These are phyloP conservation scores for Lichtheimia ramosa DNA, from an alignment of 371 early-diverging fungal genomes.

Conservation along the genomic window DNA sequence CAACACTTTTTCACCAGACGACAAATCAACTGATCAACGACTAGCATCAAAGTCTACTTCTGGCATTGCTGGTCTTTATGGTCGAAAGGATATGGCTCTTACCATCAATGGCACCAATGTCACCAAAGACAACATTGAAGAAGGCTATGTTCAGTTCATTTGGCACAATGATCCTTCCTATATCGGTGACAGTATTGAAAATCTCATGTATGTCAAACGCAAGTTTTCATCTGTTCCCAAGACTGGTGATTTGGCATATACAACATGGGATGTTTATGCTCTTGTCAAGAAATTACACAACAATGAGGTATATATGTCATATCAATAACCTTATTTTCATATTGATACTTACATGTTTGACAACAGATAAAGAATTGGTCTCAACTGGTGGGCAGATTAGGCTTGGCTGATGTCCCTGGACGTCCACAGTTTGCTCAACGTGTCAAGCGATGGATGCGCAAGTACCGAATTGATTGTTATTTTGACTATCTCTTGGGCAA, in stretches of 20 bases:
- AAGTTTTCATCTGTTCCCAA: constrained; percentile 46
- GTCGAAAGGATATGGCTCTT: background rate
- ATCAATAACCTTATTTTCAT: background rate
- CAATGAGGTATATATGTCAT: constrained; percentile 35
- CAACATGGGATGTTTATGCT: constrained; percentile 48
- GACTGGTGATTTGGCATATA: constrained; percentile 45
- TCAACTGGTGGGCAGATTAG: constrained; percentile 48
- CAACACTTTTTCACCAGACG: too few species aligned
- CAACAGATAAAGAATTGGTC: constrained; percentile 53
- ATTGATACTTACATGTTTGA: too few species aligned
- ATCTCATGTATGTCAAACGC: constrained; percentile 38
- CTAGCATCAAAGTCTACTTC: background rate
- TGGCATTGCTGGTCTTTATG: background rate
- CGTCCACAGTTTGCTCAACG: constrained; percentile 53
- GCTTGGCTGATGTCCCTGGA: constrained; percentile 40
- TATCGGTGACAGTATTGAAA: constrained; percentile 40
- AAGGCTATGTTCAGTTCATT: constrained; percentile 50
- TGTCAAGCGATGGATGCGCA: constrained; percentile 53
- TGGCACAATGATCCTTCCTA: constrained; percentile 36
- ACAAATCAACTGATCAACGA: background rate
- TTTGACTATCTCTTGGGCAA: constrained; percentile 52
- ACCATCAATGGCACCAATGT: constrained; percentile 38
- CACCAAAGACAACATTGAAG: constrained; percentile 34
- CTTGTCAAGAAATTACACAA: constrained; percentile 45
- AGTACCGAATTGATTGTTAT: constrained; percentile 49